Percentiles rank a stretch among this genome's conserved stretches.
phyloP scores from a whole-genome alignment of 148 eudicot genomes.

The Euryodendron excelsum region DNA sequence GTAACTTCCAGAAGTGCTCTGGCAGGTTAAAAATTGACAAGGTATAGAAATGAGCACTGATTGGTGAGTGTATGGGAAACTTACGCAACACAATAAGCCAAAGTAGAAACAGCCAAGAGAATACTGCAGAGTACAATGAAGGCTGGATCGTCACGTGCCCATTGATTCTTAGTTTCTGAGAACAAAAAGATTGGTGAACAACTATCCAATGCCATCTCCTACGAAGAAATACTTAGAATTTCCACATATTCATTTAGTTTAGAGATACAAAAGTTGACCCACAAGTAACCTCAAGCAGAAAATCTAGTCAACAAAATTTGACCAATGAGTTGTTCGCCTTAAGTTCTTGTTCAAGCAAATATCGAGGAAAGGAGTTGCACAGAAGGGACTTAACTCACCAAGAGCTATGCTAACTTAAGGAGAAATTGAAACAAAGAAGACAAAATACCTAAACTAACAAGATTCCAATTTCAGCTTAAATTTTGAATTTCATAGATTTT shows the following conservation, averaged over 20 bases:
- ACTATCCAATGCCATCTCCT: neutral
- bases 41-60: neutral
- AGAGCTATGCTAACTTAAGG: neutral
- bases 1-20: neutral
- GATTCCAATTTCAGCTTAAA: too few species aligned
- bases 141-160: conserved; percentile 99
- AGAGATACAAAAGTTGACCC: neutral
- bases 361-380: neutral
- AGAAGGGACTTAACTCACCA: neutral
- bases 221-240: neutral
- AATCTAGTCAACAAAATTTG: neutral
- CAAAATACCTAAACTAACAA: neutral
- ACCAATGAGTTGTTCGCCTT: too few species aligned
- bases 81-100: conserved; percentile 97
- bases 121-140: conserved; percentile 93
- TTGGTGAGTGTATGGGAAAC: conserved; percentile 29
- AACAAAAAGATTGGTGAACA: conserved; percentile 9
- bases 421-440: neutral
- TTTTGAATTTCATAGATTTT: too few species aligned
- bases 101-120: conserved; percentile 70
- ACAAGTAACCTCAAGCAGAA: neutral
- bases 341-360: neutral
- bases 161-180: conserved; percentile 99
- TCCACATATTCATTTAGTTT: neutral
- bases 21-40: neutral